Evolutionary conservation across 768 basidiomycete species (phyloP).

Genomic region (Termitomyces sp.): DNA sequence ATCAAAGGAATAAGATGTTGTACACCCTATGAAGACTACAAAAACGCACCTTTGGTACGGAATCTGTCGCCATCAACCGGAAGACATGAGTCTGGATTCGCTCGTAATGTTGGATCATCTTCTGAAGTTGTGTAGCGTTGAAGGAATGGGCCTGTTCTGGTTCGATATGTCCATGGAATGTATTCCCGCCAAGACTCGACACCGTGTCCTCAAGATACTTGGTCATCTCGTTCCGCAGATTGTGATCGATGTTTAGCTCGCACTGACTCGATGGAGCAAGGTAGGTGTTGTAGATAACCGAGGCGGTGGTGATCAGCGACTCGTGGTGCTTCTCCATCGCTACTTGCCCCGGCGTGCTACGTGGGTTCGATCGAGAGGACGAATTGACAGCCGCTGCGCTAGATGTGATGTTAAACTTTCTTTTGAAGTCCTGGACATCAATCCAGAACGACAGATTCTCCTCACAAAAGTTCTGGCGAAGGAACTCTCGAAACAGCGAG

Average conservation of each 20-base stretch:
- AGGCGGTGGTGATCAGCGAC: slow-evolving; percentile 89
- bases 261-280: slow-evolving; percentile 92
- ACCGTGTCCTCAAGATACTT: slow-evolving; percentile 91
- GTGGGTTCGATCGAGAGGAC: slow-evolving; percentile 29
- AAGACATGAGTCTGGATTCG: slow-evolving; percentile 97
- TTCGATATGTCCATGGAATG: slow-evolving; percentile 77
- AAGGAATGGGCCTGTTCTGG: slow-evolving; percentile 75
- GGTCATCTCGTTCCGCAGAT: slow-evolving; percentile 88
- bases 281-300: slow-evolving; percentile 91
- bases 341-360: slow-evolving; percentile 63
- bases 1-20: slow-evolving; percentile 8
- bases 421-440: slow-evolving; percentile 95
- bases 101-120: slow-evolving; percentile 89
- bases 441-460: slow-evolving; percentile 98
- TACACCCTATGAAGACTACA: slow-evolving; percentile 1
- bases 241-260: slow-evolving; percentile 98
- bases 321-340: slow-evolving; percentile 99
- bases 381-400: slow-evolving; percentile 68
- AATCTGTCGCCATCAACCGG: slow-evolving; percentile 96
- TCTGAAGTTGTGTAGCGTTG: slow-evolving; percentile 94
- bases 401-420: slow-evolving; percentile 92
- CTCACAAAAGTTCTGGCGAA: slow-evolving; percentile 93
- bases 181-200: slow-evolving; percentile 66
- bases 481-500: slow-evolving; percentile 89
- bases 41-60: slow-evolving; percentile 82